Evolutionary conservation across 805 yeast species (phyloP), one percentile per base, ranked within the genome.

Genomic region (Ogataea polymorpha): DNA sequence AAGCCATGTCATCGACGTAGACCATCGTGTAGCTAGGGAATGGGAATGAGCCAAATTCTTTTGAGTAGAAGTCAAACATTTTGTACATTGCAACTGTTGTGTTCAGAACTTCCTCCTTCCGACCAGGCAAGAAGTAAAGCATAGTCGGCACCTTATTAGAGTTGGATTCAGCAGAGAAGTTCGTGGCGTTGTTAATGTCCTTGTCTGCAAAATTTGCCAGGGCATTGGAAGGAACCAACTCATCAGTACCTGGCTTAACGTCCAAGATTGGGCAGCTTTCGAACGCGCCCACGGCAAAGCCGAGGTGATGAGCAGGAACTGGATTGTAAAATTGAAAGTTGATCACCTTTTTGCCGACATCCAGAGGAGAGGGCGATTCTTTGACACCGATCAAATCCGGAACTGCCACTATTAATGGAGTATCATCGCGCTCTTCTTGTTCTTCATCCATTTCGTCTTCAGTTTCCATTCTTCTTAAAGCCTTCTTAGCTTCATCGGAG

Each of bases 241-340:
- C 60, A 18, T 56, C 61, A 1, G 56, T 32, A 2, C 56, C 62
- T 4, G 59, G 50, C 20, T 73, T 66, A 21, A 65, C 53, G 32
- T 72, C 76, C 6, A 79, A 61, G 23, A 88, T 53, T 0, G 79
- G 76, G 2, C 79, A 66, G 39, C 76, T 75, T 30, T 81, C 80
- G 59, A 91, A 93, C 2, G 96, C 82, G 0, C 98, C 99, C 4
- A 89, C 77, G 0, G 96, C 90, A 82, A 95, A 93, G 0, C 98
- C 98, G 15, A 93, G 71, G 61, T 91, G 97, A 51, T 90, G 97
- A 1, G 99, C 87, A 26, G 95, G 82, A 1, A 88, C 84, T 1
- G 98, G 96, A 41, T 82, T 86, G 56, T 81, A 82, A 81, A 91
- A 15, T 79, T 71, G 36, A 77, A 88, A 90, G 2, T 83, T 71